phyloP scores from a whole-genome alignment of 345 rosid species.

The Reutealis trisperma region DNA sequence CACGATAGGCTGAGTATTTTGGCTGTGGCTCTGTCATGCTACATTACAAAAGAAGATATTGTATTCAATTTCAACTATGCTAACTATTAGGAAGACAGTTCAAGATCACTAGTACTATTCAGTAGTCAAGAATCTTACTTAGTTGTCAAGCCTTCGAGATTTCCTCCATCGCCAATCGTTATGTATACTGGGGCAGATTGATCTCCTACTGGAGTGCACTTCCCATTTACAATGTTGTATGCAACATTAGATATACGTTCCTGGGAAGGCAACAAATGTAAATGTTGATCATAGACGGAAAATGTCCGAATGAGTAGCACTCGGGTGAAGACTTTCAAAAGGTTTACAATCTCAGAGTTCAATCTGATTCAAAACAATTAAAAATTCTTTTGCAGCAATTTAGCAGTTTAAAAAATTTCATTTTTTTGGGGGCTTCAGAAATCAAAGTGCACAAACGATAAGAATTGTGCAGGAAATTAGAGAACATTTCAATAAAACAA shows the following conservation, averaged over 20 bases:
- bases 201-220: constrained; percentile 57
- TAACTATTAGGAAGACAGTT: not conserved
- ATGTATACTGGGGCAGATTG: constrained; percentile 77
- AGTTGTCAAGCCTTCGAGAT: constrained; percentile 75
- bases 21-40: constrained; percentile 96
- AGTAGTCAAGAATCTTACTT: constrained; percentile 43
- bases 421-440: not conserved
- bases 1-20: constrained; percentile 79
- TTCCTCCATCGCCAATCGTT: constrained; percentile 90
- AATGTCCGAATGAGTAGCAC: not conserved
- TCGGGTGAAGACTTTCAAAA: not conserved
- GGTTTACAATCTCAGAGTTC: not conserved
- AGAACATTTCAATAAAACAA: not conserved
- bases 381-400: not conserved
- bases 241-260: constrained; percentile 81
- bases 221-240: constrained; percentile 65
- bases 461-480: not conserved
- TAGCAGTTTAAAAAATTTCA: not conserved
- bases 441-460: not conserved
- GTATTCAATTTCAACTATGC: not conserved
- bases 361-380: no score
- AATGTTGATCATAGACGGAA: not conserved
- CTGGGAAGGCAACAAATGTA: constrained; percentile 27
- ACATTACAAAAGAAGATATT: constrained; percentile 20
- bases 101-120: not conserved